Evolutionary conservation across 2,329 filamentous ascomycete genomes (phyloP).

Genomic region (Tolypocladium tropicale): DNA sequence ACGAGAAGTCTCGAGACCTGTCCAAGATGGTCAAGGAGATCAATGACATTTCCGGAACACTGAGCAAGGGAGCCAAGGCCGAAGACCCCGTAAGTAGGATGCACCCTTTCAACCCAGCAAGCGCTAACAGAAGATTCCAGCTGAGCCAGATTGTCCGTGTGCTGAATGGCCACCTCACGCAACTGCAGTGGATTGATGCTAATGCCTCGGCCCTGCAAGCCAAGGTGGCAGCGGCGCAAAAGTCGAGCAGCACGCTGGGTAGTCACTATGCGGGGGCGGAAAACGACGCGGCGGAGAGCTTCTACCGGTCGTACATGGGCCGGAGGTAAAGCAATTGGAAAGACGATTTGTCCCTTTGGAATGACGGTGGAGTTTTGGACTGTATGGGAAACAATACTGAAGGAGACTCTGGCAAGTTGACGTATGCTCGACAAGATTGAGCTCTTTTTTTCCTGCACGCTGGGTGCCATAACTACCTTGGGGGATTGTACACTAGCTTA

Average conservation of each 20-base stretch:
- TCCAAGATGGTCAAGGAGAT: conserved; percentile 98
- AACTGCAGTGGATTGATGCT: conserved; percentile 87
- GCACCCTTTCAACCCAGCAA: conserved; percentile 5
- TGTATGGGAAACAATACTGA: conserved; percentile 1
- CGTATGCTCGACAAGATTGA: conserved; percentile 5
- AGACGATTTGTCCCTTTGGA: not conserved
- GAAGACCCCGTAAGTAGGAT: conserved; percentile 66
- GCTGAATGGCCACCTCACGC: conserved; percentile 83
- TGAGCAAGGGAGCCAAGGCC: conserved; percentile 82
- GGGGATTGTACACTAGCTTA: conserved; percentile 30
- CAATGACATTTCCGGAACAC: conserved; percentile 78
- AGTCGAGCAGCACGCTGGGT: conserved; percentile 56
- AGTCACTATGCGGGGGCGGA: conserved; percentile 49
- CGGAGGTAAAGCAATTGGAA: conserved; percentile 39
- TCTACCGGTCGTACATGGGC: conserved; percentile 81
- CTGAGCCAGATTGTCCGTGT: conserved; percentile 92
- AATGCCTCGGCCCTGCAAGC: conserved; percentile 71
- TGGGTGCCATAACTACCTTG: conserved; percentile 13
- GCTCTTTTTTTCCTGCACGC: conserved; percentile 6
- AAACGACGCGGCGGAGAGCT: conserved; percentile 71
- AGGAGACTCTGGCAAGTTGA: conserved; percentile 5
- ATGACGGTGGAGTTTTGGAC: conserved; percentile 4
- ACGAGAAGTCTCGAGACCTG: conserved; percentile 88
- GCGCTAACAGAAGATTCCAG: conserved; percentile 37
- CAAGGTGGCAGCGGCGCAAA: conserved; percentile 76